phyloP scores from a whole-genome alignment of 2,329 filamentous ascomycete species.

The Exutisphaerella laricina region DNA sequence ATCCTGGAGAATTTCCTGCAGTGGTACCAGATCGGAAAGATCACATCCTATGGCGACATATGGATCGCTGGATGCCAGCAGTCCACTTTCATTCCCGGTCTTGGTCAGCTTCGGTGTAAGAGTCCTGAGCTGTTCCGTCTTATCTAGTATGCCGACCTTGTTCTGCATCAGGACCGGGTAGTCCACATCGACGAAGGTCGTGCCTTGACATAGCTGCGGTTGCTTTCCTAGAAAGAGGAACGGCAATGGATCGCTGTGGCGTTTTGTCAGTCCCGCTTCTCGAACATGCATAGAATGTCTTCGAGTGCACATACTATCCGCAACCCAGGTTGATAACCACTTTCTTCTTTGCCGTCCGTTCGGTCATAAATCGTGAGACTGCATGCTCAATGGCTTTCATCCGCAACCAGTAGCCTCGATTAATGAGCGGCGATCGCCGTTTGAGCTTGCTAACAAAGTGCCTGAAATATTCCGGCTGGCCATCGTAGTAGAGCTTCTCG shows the following conservation, averaged over 20 bases:
- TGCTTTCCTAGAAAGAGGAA: constrained; percentile 74
- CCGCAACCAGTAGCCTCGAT: constrained; percentile 81
- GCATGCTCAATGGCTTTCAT: constrained; percentile 75
- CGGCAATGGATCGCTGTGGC: constrained; percentile 70
- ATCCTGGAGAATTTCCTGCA: constrained; percentile 55
- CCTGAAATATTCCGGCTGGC: constrained; percentile 76
- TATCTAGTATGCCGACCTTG: constrained; percentile 64
- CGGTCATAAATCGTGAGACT: constrained; percentile 66
- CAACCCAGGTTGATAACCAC: constrained; percentile 80
- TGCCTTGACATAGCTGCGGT: constrained; percentile 50
- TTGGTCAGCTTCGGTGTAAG: constrained; percentile 38
- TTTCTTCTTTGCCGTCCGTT: constrained; percentile 54
- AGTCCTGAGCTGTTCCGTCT: constrained; percentile 55
- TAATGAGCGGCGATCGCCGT: constrained; percentile 79
- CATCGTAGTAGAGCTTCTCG: constrained; percentile 75
- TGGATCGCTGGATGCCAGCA: constrained; percentile 60
- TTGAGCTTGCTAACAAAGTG: constrained; percentile 83
- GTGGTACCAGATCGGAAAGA: constrained; percentile 58
- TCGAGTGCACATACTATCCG: constrained; percentile 61
- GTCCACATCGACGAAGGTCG: constrained; percentile 77
- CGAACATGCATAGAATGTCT: background rate
- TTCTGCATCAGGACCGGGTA: constrained; percentile 72
- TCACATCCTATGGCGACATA: constrained; percentile 82
- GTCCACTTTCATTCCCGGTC: constrained; percentile 36
- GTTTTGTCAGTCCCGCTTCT: constrained; percentile 10